These are phyloP conservation scores for Penicillium paneum DNA, from an alignment of 2,329 filamentous ascomycete genomes.

Conservation along the genomic window DNA sequence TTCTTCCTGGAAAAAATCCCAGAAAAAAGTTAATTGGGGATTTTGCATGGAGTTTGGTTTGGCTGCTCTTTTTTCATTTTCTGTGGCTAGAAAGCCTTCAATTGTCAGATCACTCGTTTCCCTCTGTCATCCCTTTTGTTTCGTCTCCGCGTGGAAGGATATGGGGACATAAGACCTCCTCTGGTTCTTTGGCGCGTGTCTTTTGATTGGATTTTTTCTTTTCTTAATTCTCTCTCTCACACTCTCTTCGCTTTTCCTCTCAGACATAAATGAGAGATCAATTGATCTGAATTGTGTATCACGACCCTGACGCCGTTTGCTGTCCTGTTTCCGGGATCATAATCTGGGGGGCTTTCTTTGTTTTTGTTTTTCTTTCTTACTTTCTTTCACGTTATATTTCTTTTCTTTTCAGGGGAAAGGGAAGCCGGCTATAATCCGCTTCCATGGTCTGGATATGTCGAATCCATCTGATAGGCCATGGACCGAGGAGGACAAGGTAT, in stretches of 20 bases:
- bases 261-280: slow-evolving; percentile 13
- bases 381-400: slow-evolving; percentile 13
- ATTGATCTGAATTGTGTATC: slow-evolving; percentile 19
- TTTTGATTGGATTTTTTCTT: slow-evolving; percentile 14
- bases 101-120: slow-evolving; percentile 7
- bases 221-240: slow-evolving; percentile 12
- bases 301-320: slow-evolving; percentile 5
- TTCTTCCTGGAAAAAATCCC: slow-evolving; percentile 12
- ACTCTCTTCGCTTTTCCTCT: slow-evolving; percentile 12
- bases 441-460: slow-evolving; percentile 45
- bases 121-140: slow-evolving; percentile 11
- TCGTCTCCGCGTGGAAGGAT: slow-evolving; percentile 10
- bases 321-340: slow-evolving; percentile 14
- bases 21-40: background rate
- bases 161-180: slow-evolving; percentile 14
- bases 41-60: slow-evolving; percentile 20
- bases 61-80: slow-evolving; percentile 17
- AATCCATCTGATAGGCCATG: slow-evolving; percentile 43
- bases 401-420: slow-evolving; percentile 15
- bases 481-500: slow-evolving; percentile 48
- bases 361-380: slow-evolving; percentile 15
- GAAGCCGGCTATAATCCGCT: slow-evolving; percentile 18
- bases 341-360: slow-evolving; percentile 33
- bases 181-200: slow-evolving; percentile 19
- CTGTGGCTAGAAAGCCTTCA: slow-evolving; percentile 21